Evolutionary conservation across 352 stramenopile genomes (phyloP).

Genomic region (Aphanomyces invadans): DNA sequence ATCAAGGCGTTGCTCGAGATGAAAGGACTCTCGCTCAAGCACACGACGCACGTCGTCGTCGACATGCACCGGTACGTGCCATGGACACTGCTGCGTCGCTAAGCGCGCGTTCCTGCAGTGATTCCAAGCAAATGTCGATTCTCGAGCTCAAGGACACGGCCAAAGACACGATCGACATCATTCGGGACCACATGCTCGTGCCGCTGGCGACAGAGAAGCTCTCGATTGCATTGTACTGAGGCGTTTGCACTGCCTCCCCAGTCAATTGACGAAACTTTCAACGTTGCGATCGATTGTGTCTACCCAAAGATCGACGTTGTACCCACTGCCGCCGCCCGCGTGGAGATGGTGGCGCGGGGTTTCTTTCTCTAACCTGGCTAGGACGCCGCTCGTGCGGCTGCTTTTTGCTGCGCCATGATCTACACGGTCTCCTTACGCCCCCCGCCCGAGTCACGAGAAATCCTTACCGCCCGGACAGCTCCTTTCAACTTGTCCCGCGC

Average conservation of each 20-base stretch:
- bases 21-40: conserved; percentile 59
- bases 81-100: not conserved
- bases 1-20: conserved; percentile 77
- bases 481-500: conserved; percentile 92
- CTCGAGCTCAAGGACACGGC: conserved; percentile 79
- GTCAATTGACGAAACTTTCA: not conserved
- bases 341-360: too few species aligned
- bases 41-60: conserved; percentile 71
- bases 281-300: not conserved
- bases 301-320: not conserved
- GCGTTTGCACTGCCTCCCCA: not conserved
- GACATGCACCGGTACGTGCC: conserved; percentile 49
- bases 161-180: conserved; percentile 66
- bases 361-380: too few species aligned
- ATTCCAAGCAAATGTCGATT: conserved; percentile 81
- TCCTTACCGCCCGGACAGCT: conserved; percentile 61
- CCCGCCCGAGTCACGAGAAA: not conserved
- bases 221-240: conserved; percentile 73
- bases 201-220: conserved; percentile 51
- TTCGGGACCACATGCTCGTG: conserved; percentile 70
- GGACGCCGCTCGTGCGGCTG: not conserved
- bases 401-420: not conserved
- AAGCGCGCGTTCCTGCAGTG: conserved; percentile 7
- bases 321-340: too few species aligned
- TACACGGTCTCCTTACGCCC: too few species aligned